phyloP scores from a whole-genome alignment of 2,329 filamentous ascomycete genomes.

The Apiospora rasikravindrae region DNA sequence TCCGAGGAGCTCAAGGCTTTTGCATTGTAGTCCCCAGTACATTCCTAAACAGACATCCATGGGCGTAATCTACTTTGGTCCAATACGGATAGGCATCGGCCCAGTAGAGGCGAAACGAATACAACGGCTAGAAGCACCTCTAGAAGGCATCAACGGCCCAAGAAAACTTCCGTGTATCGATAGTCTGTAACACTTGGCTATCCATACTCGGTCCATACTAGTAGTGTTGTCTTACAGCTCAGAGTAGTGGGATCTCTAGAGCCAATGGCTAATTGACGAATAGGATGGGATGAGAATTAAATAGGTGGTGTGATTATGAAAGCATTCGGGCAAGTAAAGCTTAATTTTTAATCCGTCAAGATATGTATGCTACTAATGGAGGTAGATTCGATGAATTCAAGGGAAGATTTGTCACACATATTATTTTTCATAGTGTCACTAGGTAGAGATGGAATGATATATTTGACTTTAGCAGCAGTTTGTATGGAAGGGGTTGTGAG shows the following conservation, averaged over 20 bases:
- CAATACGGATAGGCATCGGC: background rate
- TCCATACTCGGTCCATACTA: background rate
- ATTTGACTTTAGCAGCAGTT: too few species aligned
- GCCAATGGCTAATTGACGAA: background rate
- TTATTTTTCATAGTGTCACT: too few species aligned
- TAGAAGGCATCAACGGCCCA: background rate
- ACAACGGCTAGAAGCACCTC: background rate
- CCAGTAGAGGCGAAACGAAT: background rate
- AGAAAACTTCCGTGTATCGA: background rate
- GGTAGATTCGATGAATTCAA: too few species aligned
- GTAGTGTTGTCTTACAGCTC: background rate
- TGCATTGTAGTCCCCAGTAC: background rate
- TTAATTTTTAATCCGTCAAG: too few species aligned
- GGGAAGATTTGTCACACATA: too few species aligned
- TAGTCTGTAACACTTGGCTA: background rate
- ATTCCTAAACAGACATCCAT: background rate
- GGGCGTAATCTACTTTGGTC: background rate
- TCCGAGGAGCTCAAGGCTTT: too few species aligned
- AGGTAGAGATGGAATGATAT: too few species aligned
- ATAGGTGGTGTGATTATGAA: too few species aligned
- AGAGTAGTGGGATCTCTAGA: background rate
- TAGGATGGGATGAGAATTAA: background rate
- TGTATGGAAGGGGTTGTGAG: too few species aligned
- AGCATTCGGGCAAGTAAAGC: too few species aligned
- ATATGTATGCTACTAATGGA: too few species aligned